These are phyloP conservation scores for Geranomyces variabilis DNA, from an alignment of 192 early-diverging fungal genomes.

Conservation along the genomic window DNA sequence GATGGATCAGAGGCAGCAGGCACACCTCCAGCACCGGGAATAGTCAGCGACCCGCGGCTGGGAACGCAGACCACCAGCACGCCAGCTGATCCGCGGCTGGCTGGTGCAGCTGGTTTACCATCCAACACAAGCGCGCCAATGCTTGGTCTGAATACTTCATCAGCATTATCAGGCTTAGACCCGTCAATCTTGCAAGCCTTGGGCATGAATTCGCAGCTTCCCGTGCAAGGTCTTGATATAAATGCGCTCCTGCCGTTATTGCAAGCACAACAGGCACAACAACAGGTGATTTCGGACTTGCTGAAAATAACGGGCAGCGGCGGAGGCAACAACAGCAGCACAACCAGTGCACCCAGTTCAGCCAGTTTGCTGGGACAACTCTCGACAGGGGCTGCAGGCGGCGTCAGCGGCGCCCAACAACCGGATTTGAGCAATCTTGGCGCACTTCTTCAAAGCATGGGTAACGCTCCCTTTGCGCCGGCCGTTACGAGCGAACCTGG, in stretches of 20 bases:
- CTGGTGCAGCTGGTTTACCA: neutral
- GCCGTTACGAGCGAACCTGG: no score
- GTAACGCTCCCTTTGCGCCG: no score
- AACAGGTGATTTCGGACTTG: neutral
- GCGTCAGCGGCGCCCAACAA: neutral
- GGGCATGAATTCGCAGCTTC: slow-evolving; percentile 5
- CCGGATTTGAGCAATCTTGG: no score
- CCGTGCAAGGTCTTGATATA: neutral
- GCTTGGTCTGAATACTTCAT: slow-evolving; percentile 1
- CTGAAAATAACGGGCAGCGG: neutral
- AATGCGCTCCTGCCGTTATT: neutral
- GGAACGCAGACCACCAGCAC: neutral
- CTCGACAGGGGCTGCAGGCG: neutral
- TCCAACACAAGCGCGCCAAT: neutral
- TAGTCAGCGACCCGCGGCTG: slow-evolving; percentile 17
- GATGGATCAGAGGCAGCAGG: slow-evolving; percentile 12
- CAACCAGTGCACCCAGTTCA: neutral
- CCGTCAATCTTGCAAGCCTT: slow-evolving; percentile 23
- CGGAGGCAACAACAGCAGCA: slow-evolving; percentile 16
- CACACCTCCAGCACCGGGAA: neutral
- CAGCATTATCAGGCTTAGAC: slow-evolving; percentile 13
- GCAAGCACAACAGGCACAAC: slow-evolving; percentile 21
- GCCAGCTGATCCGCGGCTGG: slow-evolving; percentile 22
- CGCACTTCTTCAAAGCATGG: no score
- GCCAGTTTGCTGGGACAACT: no score